Evolutionary conservation across 768 basidiomycete species (phyloP), one percentile per base, ranked within the genome.

Genomic region (Calocybe gangraenosa): DNA sequence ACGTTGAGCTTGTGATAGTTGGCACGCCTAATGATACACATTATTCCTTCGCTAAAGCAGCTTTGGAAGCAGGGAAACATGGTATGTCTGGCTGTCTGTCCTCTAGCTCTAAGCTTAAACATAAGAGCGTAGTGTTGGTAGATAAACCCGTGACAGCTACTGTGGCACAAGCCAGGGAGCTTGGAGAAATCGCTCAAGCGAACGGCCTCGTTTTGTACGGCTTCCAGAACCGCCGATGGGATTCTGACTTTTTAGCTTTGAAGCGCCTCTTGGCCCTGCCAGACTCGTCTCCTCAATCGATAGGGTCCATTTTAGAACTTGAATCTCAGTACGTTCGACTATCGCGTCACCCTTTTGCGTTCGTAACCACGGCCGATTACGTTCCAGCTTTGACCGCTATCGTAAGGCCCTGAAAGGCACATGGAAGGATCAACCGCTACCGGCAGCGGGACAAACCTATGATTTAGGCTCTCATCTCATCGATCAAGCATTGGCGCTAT

Each of bases 391-490:
- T 59, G 88, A 90, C 59, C 81, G 90, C 33, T 90, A 79, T 67
- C 78, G 85, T 25, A 71, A 73, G 19, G 69, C 65, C 1, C 60
- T 82, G 23, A 84, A 84, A 54, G 78, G 81, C 10, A 78, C 80
- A 0, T 95, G 91, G 92, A 92, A 92, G 62, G 89, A 92, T 48
- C 62, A 74, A 22, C 69, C 78, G 1, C 67, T 71, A 0, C 79
- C 82, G 17, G 81, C 75, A 15, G 74, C 74, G 37, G 87, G 88
- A 3, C 69, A 77, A 20, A 78, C 81, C 2, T 93, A 81, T 60
- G 89, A 93, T 60, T 73, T 93, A 17, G 90, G 87, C 3, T 66
- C 84, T 7, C 89, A 93, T 61, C 71, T 91, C 20, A 78, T 92
- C 51, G 88, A 92, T 65, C 88, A 92, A 62, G 71, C 78, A 4